Evolutionary conservation across 1,284 basidiomycete genomes (phyloP), one percentile per base, ranked within the genome.

Genomic region (Testicularia cyperi): DNA sequence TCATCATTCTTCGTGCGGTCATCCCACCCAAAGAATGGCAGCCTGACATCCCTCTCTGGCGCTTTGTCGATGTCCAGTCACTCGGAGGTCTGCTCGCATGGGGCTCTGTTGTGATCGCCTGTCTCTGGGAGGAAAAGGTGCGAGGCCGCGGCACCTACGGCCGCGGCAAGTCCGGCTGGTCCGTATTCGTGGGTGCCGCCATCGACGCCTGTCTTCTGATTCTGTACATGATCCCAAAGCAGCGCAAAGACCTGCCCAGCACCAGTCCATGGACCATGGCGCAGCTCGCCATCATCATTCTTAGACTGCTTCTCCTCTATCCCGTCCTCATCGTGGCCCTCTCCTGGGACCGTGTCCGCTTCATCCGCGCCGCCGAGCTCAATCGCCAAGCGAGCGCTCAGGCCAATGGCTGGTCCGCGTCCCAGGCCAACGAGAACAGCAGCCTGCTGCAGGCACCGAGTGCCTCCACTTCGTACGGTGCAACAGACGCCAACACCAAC

Each of bases 1-100:
- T 74, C 25, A 58, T 76, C 34, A 68, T 70, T 22, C 47, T 72
- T 22, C 46, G 63, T 12, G 72, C 69, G 15, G 69, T 72, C n/a
- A 27, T 76, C 16, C 70, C 72, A 9, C 55, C 58, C 1, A 51
- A 64, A 18, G 26, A 49, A 22, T 76, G 72, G 72, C 57, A 65
- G 23, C 70, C 72, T 1, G 52, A 64, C 20, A 37, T 66, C 27
- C 23, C 42, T 1, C 45, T 53, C 12, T 76, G 68, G 69, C 29
- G 38, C 9, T 55, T 41, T n/a, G 28, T 73, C 34, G 63, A 70
- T 27, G 38, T 70, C 6, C 68, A 71, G 27, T 54, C 65, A 4
- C 48, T 72, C 7, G 60, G 65, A 14, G 72, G 69, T 20, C 36
- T 68, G 6, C 37, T 73, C 12, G 69, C 56, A 1, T 73, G 71